Evolutionary conservation across 768 basidiomycete species (phyloP), one percentile per base, ranked within the genome.

Genomic region (Cystobasidium tubakii): DNA sequence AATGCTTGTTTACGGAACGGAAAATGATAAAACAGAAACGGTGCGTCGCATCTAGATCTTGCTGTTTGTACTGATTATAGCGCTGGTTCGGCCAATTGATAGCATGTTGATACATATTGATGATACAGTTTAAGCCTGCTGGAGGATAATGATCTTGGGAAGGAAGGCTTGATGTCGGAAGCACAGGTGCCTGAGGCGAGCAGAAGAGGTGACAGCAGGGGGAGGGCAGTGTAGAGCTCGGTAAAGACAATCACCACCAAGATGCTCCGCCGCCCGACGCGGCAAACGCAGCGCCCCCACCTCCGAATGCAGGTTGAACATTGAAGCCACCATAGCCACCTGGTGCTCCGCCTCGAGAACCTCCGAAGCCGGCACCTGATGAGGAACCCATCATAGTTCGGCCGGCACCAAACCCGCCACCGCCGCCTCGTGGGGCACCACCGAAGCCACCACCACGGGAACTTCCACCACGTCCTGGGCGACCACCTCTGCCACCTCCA

Each of bases 401-500:
- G 29, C 62, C 62, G n/a, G 43, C 62, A 23, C 62, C 73, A 63
- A 73, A 73, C 27, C 73, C 62, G 6, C 60, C 62, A 17, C 53
- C 70, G 25, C 53, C 34, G 34, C 70, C 19, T 10, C 42, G 27
- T 63, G 70, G n/a, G n/a, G n/a, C 44, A 39, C 65, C 72, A n/a
- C 65, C 34, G 19, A 36, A 15, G 29, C 69, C 44, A 21, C 73
- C 73, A n/a, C 73, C 46, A 21, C 19, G n/a, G 33, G 88, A 85
- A 36, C 85, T 83, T 44, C 85, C 84, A 13, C 85, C 82, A n/a
- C 86, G 79, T 78, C 82, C 82, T 29, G 83, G 80, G 44, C 82
- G 74, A n/a, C 79, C 76, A 19, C 78, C 75, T 31, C 76, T 54
- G 63, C 78, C 79, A 64, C 84, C 82, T 36, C 84, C 82, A 46